Conservation (phyloP, 1,284 basidiomycete species). For the Singerocomus inundabilis region DNA sequence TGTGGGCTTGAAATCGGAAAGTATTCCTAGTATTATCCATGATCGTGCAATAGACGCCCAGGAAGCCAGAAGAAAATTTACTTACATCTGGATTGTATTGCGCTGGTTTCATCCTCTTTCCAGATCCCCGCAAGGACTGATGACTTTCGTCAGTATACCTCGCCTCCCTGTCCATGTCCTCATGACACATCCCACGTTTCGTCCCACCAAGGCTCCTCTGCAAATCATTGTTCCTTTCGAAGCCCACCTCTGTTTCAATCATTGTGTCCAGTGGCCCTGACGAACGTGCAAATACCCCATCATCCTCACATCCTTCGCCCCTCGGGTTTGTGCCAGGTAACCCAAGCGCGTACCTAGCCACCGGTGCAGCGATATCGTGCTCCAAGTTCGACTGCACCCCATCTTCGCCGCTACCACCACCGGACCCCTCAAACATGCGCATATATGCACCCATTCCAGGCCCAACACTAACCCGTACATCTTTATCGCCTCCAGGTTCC, state of each 20-base stretch:
- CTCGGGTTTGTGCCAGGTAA: neutral
- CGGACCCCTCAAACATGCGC: slow-evolving; percentile 17
- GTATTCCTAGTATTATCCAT: slow-evolving; percentile 19
- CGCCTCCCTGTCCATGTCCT: slow-evolving; percentile 11
- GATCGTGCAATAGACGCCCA: neutral
- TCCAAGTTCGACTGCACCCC: slow-evolving; percentile 8
- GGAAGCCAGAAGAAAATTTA: neutral
- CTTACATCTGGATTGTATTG: slow-evolving; percentile 22
- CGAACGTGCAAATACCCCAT: slow-evolving; percentile 6
- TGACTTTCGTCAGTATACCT: slow-evolving; percentile 4
- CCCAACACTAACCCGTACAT: neutral
- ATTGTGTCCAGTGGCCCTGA: too few relatives aligned
- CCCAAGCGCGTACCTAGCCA: slow-evolving; percentile 14
- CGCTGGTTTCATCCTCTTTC: slow-evolving; percentile 17
- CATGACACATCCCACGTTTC: slow-evolving; percentile 17
- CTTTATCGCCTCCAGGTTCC: slow-evolving; percentile 6
- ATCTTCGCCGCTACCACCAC: neutral
- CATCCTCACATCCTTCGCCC: neutral
- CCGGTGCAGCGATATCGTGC: slow-evolving; percentile 14
- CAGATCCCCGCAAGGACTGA: slow-evolving; percentile 4
- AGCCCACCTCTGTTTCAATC: too few relatives aligned
- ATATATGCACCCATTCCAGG: slow-evolving; percentile 25
- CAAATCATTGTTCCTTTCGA: too few relatives aligned
- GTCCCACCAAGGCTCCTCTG: slow-evolving; percentile 1
- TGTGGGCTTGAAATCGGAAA: slow-evolving; percentile 24